Conservation (phyloP, 2,329 filamentous ascomycete genomes). For the Thielaviopsis musarum region DNA sequence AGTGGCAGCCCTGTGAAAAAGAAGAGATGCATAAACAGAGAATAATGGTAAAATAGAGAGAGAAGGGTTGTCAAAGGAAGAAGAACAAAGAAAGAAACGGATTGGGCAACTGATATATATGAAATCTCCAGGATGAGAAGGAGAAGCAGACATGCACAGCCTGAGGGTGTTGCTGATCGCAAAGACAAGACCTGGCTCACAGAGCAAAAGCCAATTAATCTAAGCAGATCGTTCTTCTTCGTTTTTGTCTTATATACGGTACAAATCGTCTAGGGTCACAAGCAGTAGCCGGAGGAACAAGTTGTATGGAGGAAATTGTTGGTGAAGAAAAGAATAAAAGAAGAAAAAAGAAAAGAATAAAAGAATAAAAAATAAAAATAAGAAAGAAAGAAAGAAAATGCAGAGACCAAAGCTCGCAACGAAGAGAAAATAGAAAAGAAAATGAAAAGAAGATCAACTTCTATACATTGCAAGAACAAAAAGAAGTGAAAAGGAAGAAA, state of each 20-base stretch:
- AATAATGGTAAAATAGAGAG: too few species aligned
- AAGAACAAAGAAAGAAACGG: too few species aligned
- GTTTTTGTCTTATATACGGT: too few species aligned
- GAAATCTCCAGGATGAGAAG: too few species aligned
- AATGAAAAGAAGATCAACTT: neutral
- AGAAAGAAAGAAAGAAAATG: neutral
- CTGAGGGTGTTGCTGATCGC: too few species aligned
- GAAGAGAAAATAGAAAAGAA: neutral
- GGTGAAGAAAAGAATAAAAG: neutral
- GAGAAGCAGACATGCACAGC: too few species aligned
- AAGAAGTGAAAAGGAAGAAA: neutral
- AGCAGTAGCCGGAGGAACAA: neutral
- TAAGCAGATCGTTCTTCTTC: neutral
- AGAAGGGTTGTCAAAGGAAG: too few species aligned
- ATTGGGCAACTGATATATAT: too few species aligned
- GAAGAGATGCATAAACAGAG: too few species aligned
- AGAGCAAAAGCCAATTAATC: neutral
- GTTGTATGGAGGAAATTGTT: neutral
- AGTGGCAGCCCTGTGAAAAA: too few species aligned
- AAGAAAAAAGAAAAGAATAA: neutral
- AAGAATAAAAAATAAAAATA: neutral
- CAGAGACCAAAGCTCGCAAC: conserved; percentile 1
- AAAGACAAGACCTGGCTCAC: neutral
- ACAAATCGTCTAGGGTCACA: too few species aligned
- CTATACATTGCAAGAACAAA: neutral